phyloP scores from a whole-genome alignment of 2,329 filamentous ascomycete genomes.

The Colletotrichum gloeosporioides region DNA sequence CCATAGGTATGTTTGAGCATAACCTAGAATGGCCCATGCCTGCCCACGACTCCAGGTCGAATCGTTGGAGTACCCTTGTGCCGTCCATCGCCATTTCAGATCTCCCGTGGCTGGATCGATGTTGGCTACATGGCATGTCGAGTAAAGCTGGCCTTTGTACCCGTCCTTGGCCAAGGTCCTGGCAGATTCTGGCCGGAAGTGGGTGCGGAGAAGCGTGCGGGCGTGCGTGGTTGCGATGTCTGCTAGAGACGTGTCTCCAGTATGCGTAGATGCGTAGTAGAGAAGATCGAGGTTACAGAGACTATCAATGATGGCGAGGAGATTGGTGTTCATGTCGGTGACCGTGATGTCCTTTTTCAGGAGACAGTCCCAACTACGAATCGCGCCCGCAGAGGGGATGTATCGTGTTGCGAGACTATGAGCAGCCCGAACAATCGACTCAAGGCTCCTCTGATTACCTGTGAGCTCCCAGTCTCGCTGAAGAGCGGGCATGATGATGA shows the following conservation, averaged over 20 bases:
- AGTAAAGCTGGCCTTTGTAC: slow-evolving; percentile 31
- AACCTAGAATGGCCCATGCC: slow-evolving; percentile 54
- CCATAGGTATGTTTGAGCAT: slow-evolving; percentile 53
- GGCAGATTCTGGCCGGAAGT: slow-evolving; percentile 38
- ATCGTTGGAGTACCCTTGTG: slow-evolving; percentile 48
- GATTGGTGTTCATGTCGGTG: slow-evolving; percentile 31
- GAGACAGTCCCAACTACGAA: slow-evolving; percentile 53
- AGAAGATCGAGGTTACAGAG: slow-evolving; percentile 46
- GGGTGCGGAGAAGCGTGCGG: slow-evolving; percentile 38
- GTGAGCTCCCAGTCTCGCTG: slow-evolving; percentile 53
- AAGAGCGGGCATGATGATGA: slow-evolving; percentile 55
- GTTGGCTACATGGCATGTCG: slow-evolving; percentile 50
- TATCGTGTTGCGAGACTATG: slow-evolving; percentile 48
- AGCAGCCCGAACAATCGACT: slow-evolving; percentile 47
- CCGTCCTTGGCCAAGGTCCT: neutral
- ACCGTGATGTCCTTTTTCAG: slow-evolving; percentile 33
- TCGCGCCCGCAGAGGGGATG: slow-evolving; percentile 43
- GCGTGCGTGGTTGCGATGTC: slow-evolving; percentile 45
- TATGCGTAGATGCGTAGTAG: slow-evolving; percentile 41
- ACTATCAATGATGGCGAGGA: slow-evolving; percentile 47
- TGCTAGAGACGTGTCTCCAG: slow-evolving; percentile 29
- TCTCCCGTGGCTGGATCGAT: slow-evolving; percentile 43
- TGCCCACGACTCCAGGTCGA: slow-evolving; percentile 57
- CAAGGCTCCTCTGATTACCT: slow-evolving; percentile 39
- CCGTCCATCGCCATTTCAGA: slow-evolving; percentile 44